These are phyloP conservation scores for Logfia minima DNA, from an alignment of 129 eudicot species.

Conservation along the genomic window DNA sequence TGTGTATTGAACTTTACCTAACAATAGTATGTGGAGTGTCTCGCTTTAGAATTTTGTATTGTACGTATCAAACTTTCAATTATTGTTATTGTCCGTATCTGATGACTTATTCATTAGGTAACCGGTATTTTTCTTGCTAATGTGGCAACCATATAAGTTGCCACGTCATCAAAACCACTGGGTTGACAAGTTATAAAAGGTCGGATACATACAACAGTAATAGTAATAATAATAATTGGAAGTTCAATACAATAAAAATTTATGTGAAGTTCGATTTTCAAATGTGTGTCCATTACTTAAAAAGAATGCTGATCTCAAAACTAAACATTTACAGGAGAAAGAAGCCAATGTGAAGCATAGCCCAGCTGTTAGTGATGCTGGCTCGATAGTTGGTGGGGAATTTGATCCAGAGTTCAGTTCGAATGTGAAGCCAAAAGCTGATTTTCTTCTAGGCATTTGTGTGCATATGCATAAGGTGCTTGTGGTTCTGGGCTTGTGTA, in stretches of 20 bases:
- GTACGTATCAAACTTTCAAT: neutral
- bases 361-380: neutral
- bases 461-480: slow-evolving; percentile 40
- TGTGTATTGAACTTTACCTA: too few relatives aligned
- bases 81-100: too few relatives aligned
- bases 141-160: neutral
- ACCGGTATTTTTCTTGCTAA: neutral
- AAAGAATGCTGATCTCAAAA: slow-evolving; percentile 12
- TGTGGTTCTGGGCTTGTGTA: slow-evolving; percentile 40
- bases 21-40: too few relatives aligned
- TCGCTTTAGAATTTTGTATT: too few relatives aligned
- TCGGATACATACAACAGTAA: neutral
- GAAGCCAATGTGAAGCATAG: slow-evolving; percentile 14
- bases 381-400: neutral
- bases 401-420: slow-evolving; percentile 7
- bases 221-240: neutral
- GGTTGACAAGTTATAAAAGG: neutral
- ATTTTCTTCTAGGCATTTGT: slow-evolving; percentile 3
- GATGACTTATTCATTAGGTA: neutral
- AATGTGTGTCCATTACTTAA: neutral
- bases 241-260: neutral
- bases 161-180: neutral
- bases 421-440: slow-evolving; percentile 17
- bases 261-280: neutral
- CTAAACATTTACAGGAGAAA: slow-evolving; percentile 48